Base-by-base conservation (phyloP, 2,329 filamentous ascomycete genomes). In the Diaporthe vaccinii region DNA sequence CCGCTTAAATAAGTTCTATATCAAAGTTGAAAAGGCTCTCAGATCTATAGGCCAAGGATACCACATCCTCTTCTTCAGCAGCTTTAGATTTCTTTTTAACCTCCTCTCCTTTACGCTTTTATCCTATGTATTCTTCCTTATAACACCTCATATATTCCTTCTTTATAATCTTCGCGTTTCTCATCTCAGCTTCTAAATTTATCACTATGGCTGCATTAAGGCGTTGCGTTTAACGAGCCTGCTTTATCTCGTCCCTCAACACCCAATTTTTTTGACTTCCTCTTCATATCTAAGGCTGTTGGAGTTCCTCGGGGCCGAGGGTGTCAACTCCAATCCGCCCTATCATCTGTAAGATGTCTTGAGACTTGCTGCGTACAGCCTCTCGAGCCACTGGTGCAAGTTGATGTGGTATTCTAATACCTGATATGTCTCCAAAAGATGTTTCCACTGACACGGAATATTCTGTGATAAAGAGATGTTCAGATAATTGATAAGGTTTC, bases 1-100 rank as follows among this genome's bases (percentile, higher is more conserved):
- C 7, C 15, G 12, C 28, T 17, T 53, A 22, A 2, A 31, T 14
- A 31, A 36, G 46, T n/a, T 39, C 31, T 25, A 46, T 22, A n/a
- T 68, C 62, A 28, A 68, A 68, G 31, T 68, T 46, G 31, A 68
- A 68, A 3, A 68, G 62, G 31, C 46, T 9, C 28, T 68, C 46
- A 20, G 53, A 68, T 20, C 22, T 39, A 10, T 53, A 68, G 15
- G 62, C 62, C 31, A 68, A n/a, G 31, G 62, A 51, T 6, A 53
- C 44, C 12, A 68, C 62, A 14, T 68, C 62, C 7, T 68, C 62
- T 53, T 53, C 62, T 20, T 17, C 25, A 3, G 2, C 25, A 3
- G 1, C 15, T 15, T 5, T 39, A 22, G 20, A 39, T n/a, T 25
- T 7, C 12, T 34, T n/a, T 36, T 25, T 22, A 9, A 14, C 3